Base-by-base conservation (phyloP, 129 eudicot species). In the Ambrosia trifida region DNA sequence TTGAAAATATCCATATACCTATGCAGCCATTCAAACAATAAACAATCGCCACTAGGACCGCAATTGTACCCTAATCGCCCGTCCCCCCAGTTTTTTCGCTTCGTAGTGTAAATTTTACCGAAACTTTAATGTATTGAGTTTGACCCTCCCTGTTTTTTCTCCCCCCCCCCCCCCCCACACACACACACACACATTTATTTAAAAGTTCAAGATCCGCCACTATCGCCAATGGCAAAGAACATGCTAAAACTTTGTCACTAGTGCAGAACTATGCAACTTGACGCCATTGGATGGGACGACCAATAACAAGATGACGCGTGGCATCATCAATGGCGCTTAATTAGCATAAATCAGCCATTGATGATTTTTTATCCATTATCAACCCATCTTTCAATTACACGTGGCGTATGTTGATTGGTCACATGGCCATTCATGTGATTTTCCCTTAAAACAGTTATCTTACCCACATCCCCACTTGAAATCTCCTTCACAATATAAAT, bases 401-500 rank as follows among this genome's bases (percentile, higher is more conserved):
- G 7, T 11, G 62, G 14, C 36, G 62, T 2, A 24, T 56, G 62
- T 24, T 56, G 35, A 56, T 24, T 9, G 36, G 49, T 44, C 12
- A 14, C 14, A 9, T 10, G 49, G 18, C 14, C 62, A 56, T 56
- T 56, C 62, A 56, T 20, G 16, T 20, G 33, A 24, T 56, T 20
- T 56, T 56, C n/a, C 4, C 6, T 24, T 56, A 56, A 10, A 5
- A 19, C 49, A 20, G 18, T 3, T 50, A 62, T 63, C 97, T 80
- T 81, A 95, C 97, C 99, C 99, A 73, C 99, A 90, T 41, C 66
- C 64, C 91, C 86, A 83, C 43, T 81, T 86, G 85, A 95, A 95
- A 72, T 95, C 97, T 67, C 99, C 99, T 84, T 95, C 99, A 83
- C 99, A 95, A 66, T 90, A 95, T 19, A 85, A 89, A 79, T 70